phyloP scores from a whole-genome alignment of 2,329 filamentous ascomycete genomes.

The Elsinoe necatrix region DNA sequence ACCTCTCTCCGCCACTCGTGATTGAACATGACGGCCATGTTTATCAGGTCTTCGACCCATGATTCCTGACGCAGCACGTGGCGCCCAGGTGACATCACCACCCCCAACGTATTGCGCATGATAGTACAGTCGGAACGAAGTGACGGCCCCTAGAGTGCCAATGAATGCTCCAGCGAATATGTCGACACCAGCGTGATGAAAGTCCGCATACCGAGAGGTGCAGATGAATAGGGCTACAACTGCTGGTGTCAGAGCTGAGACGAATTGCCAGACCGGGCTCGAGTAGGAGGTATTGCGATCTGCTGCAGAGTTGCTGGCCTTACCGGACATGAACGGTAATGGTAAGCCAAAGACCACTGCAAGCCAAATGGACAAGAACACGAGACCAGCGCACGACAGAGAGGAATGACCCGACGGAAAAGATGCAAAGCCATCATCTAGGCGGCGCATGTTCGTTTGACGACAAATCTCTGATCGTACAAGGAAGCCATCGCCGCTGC shows the following conservation, averaged over 20 bases:
- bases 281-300: background rate
- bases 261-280: background rate
- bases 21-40: background rate
- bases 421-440: constrained; percentile 75
- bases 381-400: constrained; percentile 51
- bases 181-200: constrained; percentile 86
- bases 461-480: constrained; percentile 73
- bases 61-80: background rate
- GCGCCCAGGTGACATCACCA: background rate
- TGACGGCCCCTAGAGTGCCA: constrained; percentile 60
- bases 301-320: too few relatives aligned
- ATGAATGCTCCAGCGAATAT: constrained; percentile 78
- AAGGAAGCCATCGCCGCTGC: constrained; percentile 32
- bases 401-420: constrained; percentile 73
- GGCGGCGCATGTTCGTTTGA: constrained; percentile 51
- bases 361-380: background rate
- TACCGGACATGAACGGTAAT: background rate
- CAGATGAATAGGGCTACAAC: constrained; percentile 68
- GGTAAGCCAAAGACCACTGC: background rate
- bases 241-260: background rate
- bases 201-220: constrained; percentile 77
- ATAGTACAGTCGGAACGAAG: constrained; percentile 79
- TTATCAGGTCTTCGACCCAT: background rate
- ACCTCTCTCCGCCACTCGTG: background rate
- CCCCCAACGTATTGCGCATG: constrained; percentile 17